Evolutionary conservation across 75 land plant species (phyloP).

Genomic region (Azolla pinnata): DNA sequence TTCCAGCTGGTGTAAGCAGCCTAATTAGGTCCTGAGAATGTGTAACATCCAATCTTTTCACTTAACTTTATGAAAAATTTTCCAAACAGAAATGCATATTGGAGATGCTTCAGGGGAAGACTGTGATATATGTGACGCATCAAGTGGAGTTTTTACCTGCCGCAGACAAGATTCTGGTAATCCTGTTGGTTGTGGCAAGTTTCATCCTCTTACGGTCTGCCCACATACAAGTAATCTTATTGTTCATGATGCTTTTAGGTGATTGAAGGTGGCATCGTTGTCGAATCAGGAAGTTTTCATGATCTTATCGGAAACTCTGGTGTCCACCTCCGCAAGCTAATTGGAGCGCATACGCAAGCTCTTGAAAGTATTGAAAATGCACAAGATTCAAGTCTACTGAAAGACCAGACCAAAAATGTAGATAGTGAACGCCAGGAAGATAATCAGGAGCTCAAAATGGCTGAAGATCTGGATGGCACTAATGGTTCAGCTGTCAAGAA

Average conservation of each 20-base stretch:
- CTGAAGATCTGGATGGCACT: neutral
- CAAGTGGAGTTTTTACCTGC: constrained; percentile 68
- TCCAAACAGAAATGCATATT: constrained; percentile 55
- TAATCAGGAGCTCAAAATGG: constrained; percentile 19
- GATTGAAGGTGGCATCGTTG: constrained; percentile 49
- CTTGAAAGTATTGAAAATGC: constrained; percentile 21
- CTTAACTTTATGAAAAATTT: neutral
- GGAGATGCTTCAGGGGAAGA: constrained; percentile 43
- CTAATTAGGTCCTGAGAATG: too few species aligned
- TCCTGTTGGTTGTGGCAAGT: neutral
- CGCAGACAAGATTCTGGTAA: constrained; percentile 69
- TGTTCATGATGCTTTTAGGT: constrained; percentile 30
- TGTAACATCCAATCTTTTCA: neutral
- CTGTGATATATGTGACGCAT: constrained; percentile 76
- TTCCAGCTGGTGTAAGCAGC: too few species aligned
- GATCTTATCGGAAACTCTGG: constrained; percentile 27
- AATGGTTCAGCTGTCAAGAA: constrained; percentile 3
- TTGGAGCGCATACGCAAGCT: constrained; percentile 46
- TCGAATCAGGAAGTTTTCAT: constrained; percentile 43
- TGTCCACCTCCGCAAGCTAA: constrained; percentile 36
- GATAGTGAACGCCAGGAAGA: neutral
- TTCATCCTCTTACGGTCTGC: neutral
- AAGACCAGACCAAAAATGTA: constrained; percentile 4
- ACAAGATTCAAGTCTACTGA: neutral
- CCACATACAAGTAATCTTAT: neutral